These are phyloP conservation scores for Chiua virens DNA, from an alignment of 768 basidiomycete species.

Conservation along the genomic window DNA sequence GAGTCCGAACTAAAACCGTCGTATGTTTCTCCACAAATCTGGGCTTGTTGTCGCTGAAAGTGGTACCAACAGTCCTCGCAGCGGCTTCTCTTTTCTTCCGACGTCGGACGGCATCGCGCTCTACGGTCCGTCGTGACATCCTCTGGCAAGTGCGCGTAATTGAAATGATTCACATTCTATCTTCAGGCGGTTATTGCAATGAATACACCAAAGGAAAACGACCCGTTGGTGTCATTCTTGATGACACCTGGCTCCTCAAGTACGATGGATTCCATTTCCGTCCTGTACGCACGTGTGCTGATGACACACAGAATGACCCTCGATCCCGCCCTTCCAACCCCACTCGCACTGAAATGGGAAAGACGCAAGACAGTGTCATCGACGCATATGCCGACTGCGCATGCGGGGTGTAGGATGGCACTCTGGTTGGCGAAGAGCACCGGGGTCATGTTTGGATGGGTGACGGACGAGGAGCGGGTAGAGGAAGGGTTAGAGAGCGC, in stretches of 20 bases:
- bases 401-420: constrained; percentile 87
- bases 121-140: constrained; percentile 53
- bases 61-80: constrained; percentile 51
- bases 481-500: constrained; percentile 84
- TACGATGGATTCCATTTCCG: constrained; percentile 27
- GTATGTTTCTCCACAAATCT: constrained; percentile 37
- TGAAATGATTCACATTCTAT: background rate
- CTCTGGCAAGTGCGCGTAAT: background rate
- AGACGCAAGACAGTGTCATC: constrained; percentile 71
- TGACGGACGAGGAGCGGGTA: constrained; percentile 80
- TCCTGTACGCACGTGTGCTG: background rate
- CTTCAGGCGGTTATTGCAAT: constrained; percentile 84
- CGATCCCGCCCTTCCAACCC: constrained; percentile 20
- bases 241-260: constrained; percentile 89
- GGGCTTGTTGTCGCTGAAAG: background rate
- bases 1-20: constrained; percentile 73
- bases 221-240: constrained; percentile 81
- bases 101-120: constrained; percentile 75
- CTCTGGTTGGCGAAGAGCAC: constrained; percentile 67
- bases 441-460: constrained; percentile 85
- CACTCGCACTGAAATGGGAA: constrained; percentile 78
- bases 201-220: constrained; percentile 86
- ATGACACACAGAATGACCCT: constrained; percentile 31
- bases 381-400: constrained; percentile 54
- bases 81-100: constrained; percentile 84